Evolutionary conservation across 2,329 filamentous ascomycete species (phyloP).

Genomic region (Ceratocystis lukuohia): DNA sequence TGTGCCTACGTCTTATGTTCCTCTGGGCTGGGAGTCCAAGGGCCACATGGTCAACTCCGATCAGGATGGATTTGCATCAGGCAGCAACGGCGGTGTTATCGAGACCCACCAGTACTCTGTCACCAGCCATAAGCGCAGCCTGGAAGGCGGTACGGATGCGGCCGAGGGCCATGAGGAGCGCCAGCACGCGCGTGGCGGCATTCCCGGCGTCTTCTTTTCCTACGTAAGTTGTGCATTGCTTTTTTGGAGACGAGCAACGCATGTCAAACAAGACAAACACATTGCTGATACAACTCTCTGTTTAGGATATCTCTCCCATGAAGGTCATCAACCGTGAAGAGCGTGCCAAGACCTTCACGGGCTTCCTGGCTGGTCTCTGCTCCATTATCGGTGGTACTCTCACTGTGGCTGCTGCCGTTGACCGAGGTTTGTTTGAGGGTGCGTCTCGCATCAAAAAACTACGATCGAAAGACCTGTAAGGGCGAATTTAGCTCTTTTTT

Average conservation of each 20-base stretch:
- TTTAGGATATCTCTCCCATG: conserved; percentile 93
- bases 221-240: conserved; percentile 51
- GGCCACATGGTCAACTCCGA: conserved; percentile 32
- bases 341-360: conserved; percentile 74
- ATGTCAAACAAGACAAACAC: background rate
- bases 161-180: conserved; percentile 86
- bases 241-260: background rate
- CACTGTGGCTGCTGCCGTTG: conserved; percentile 86
- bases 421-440: conserved; percentile 85
- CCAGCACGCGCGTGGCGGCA: conserved; percentile 76
- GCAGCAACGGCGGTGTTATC: conserved; percentile 59
- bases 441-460: conserved; percentile 75
- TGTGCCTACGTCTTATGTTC: conserved; percentile 86
- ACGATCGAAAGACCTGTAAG: conserved; percentile 48
- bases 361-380: conserved; percentile 87
- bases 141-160: conserved; percentile 69
- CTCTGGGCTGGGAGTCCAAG: conserved; percentile 70
- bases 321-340: conserved; percentile 97
- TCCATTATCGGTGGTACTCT: conserved; percentile 89
- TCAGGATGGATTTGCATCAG: conserved; percentile 56
- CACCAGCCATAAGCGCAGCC: conserved; percentile 84
- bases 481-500: background rate
- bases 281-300: conserved; percentile 1
- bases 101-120: conserved; percentile 98
- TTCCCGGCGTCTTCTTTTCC: conserved; percentile 96